phyloP scores from a whole-genome alignment of 1,139 yeast genomes.

The Maudiozyma humilis region DNA sequence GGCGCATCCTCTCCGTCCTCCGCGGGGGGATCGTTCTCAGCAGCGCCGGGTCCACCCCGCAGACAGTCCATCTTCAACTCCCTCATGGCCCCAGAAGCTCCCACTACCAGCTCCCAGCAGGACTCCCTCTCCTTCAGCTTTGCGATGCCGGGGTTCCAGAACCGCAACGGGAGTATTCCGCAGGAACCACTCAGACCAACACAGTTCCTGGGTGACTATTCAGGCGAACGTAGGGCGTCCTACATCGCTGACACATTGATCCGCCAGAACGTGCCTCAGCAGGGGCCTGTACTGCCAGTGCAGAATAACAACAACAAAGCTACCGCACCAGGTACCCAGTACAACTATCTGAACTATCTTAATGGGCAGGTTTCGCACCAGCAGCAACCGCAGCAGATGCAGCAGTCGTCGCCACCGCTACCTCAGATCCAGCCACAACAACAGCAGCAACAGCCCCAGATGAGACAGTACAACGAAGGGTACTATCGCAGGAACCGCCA shows the following conservation, averaged over 20 bases:
- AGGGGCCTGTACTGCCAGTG: not conserved
- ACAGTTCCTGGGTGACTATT: not conserved
- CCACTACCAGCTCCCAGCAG: not conserved
- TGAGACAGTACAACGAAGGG: conserved; percentile 1
- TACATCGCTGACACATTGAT: conserved; percentile 29
- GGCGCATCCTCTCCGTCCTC: too few species aligned
- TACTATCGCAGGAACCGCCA: not conserved
- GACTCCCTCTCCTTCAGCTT: not conserved
- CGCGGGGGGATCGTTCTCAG: too few species aligned
- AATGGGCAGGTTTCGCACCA: conserved; percentile 6
- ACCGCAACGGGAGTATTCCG: not conserved
- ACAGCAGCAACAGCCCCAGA: not conserved
- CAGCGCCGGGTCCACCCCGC: too few species aligned
- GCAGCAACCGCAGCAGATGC: not conserved
- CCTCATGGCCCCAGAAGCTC: not conserved
- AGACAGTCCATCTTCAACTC: conserved; percentile 13
- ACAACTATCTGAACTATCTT: conserved; percentile 9
- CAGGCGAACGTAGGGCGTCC: conserved; percentile 27
- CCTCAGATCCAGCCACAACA: not conserved
- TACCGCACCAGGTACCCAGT: conserved; percentile 5
- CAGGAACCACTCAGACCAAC: not conserved
- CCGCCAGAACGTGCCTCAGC: conserved; percentile 9
- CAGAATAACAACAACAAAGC: not conserved
- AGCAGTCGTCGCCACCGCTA: not conserved
- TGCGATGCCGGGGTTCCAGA: not conserved